These are phyloP conservation scores for Hemisphaericaspora nanyangensis DNA, from an alignment of 805 yeast species.

Conservation along the genomic window DNA sequence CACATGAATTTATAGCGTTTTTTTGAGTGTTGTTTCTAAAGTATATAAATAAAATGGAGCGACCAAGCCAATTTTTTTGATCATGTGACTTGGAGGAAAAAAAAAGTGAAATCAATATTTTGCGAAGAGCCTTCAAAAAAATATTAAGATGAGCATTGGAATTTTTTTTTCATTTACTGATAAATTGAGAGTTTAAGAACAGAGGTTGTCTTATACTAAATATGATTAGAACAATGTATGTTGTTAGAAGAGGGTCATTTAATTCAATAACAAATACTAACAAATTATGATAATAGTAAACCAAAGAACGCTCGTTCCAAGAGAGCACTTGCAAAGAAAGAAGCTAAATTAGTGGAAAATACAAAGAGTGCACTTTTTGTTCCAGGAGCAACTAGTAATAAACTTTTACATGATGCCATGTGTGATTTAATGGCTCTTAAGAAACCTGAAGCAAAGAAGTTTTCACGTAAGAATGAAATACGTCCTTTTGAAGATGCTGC, in stretches of 20 bases:
- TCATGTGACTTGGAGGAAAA: no score
- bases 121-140: no score
- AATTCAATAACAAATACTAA: no score
- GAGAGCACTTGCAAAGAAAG: conserved; percentile 86
- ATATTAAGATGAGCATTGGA: not conserved
- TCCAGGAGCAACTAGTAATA: conserved; percentile 81
- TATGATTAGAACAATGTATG: conserved; percentile 39
- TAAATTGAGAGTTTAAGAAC: no score
- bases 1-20: no score
- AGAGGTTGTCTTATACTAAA: not conserved
- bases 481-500: conserved; percentile 90
- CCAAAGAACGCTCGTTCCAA: conserved; percentile 96
- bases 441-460: conserved; percentile 86
- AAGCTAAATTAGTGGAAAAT: conserved; percentile 85
- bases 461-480: conserved; percentile 82
- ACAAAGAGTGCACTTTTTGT: conserved; percentile 85
- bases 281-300: no score
- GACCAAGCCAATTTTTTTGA: no score
- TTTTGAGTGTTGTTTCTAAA: no score
- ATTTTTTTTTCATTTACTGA: not conserved
- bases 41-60: no score
- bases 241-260: no score
- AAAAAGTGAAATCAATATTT: no score
- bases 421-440: conserved; percentile 85
- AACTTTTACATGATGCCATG: conserved; percentile 81